These are phyloP conservation scores for Ulvella scutata DNA, from an alignment of 139 green algal genomes.

Conservation along the genomic window DNA sequence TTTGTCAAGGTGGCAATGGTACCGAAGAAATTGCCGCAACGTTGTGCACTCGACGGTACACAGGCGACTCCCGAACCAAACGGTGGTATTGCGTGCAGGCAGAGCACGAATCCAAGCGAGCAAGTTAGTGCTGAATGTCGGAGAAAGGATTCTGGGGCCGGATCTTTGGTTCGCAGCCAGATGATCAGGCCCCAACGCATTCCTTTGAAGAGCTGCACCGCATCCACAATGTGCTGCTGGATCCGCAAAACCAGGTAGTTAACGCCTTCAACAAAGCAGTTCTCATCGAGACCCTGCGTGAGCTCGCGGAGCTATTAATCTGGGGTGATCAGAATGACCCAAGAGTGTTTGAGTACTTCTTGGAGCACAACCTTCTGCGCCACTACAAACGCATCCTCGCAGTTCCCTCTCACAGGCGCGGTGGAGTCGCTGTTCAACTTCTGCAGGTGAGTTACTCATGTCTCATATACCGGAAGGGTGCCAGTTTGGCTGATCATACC, in stretches of 20 bases:
- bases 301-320: constrained; percentile 92
- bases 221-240: constrained; percentile 20
- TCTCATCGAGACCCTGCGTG: constrained; percentile 81
- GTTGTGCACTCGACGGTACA: no score
- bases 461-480: neutral
- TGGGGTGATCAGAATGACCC: constrained; percentile 96
- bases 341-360: constrained; percentile 88
- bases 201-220: constrained; percentile 17
- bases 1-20: no score
- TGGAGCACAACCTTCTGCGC: constrained; percentile 79
- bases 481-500: no score
- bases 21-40: no score
- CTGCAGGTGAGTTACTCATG: neutral
- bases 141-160: constrained; percentile 3
- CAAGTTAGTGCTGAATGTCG: no score
- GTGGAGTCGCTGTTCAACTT: constrained; percentile 6
- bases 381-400: constrained; percentile 48
- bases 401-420: neutral
- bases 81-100: no score
- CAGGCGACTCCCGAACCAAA: no score
- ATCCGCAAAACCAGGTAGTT: constrained; percentile 14
- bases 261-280: constrained; percentile 37
- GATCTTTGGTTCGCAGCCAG: neutral
- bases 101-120: no score
- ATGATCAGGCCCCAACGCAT: constrained; percentile 13